Base-by-base conservation (phyloP, 2,329 filamentous ascomycete genomes). In the Alternaria panax region DNA sequence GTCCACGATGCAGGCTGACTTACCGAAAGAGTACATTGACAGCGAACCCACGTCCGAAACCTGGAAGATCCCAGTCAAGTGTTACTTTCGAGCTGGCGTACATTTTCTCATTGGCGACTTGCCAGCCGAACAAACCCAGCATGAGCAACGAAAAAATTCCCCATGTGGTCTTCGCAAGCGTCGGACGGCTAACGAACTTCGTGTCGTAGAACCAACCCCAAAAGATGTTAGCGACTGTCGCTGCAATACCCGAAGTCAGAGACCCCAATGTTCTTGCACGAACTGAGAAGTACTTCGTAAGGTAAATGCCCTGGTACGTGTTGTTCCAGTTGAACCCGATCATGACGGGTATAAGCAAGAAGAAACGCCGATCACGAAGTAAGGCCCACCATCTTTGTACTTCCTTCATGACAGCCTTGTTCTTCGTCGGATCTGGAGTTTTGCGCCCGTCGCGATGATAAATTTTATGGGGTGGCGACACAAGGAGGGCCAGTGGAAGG, bases 211-310 rank as follows among this genome's bases (percentile, higher is more conserved):
- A 80, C 80, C 80, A 83, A 2, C 82, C 82, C 81, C 80, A 84
- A 50, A 83, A 78, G 12, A 83, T 73, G 57, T 84, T 83, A 28
- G 81, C 81, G 16, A 72, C 68, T 0, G 80, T 79, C 0, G 82
- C 82, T 1, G 76, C 80, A 24, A 85, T 70, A 6, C 82, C 82
- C 0, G 82, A 82, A 0, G 77, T 78, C 41, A 85, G 63, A 0
- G 82, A 79, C 0, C 80, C 80, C 2, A 85, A 73, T 1, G 82
- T 80, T 3, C 83, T 74, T 0, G 83, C 73, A 2, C 83, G 79
- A 2, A 85, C 83, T 4, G 81, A 83, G 63, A 85, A 85, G 72
- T 85, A 85, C 25, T 79, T 81, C 9, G 83, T 81, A 16, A 85
- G 76, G 64, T 85, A 86, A 18, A 84, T 84, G 7, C 83, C 82